These are phyloP conservation scores for Phylloporus arenicola DNA, from an alignment of 768 basidiomycete genomes.

Conservation along the genomic window DNA sequence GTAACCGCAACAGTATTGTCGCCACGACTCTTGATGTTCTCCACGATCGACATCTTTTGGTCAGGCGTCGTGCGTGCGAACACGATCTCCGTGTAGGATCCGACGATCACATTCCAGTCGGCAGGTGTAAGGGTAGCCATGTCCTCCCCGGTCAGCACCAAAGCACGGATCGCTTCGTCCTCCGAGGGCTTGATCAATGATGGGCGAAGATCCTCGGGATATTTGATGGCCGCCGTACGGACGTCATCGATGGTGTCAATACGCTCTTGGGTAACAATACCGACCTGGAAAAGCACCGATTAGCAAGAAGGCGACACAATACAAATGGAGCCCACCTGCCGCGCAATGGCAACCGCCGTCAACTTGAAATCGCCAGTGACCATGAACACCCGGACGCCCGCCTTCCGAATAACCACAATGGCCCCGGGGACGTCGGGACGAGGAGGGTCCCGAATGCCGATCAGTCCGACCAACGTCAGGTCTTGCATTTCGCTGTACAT, in stretches of 20 bases:
- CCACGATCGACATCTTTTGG: slow-evolving; percentile 54
- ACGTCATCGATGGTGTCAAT: slow-evolving; percentile 32
- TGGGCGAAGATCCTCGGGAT: slow-evolving; percentile 11
- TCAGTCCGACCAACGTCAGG: slow-evolving; percentile 45
- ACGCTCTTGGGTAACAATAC: slow-evolving; percentile 38
- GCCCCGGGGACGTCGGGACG: slow-evolving; percentile 44
- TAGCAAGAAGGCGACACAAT: slow-evolving; percentile 16
- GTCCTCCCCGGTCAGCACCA: slow-evolving; percentile 43
- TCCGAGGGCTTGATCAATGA: slow-evolving; percentile 33
- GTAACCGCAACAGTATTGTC: slow-evolving; percentile 48
- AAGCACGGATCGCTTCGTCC: slow-evolving; percentile 34
- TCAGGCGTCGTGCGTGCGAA: slow-evolving; percentile 54
- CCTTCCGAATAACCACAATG: slow-evolving; percentile 42
- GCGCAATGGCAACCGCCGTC: slow-evolving; percentile 49
- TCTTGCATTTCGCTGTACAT: slow-evolving; percentile 33
- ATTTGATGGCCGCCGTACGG: slow-evolving; percentile 20
- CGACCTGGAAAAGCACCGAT: slow-evolving; percentile 52
- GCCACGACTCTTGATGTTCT: slow-evolving; percentile 44
- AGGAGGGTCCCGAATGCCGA: slow-evolving; percentile 53
- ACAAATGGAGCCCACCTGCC: slow-evolving; percentile 40
- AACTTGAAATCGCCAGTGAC: slow-evolving; percentile 53
- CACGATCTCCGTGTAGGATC: slow-evolving; percentile 39
- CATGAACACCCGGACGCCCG: slow-evolving; percentile 53
- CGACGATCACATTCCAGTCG: slow-evolving; percentile 38
- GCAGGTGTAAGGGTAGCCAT: slow-evolving; percentile 30